Evolutionary conservation across 176 grass and related monocot species (phyloP).

Genomic region (Paspalum notatum): DNA sequence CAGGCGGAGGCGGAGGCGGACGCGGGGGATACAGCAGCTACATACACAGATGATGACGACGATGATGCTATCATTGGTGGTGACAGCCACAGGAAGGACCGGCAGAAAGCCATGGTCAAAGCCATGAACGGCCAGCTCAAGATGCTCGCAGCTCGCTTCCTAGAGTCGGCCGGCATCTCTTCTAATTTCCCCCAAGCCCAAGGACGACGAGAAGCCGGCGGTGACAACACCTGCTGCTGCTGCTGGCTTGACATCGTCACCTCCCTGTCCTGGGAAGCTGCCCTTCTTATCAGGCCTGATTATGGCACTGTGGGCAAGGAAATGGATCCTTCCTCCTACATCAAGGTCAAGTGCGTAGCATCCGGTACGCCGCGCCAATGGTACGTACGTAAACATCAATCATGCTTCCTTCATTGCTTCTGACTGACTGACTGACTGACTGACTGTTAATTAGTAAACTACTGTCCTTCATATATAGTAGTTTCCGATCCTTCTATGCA

Average conservation of each 20-base stretch:
- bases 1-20: no score
- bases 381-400: slow-evolving; percentile 27
- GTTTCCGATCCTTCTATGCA: no score
- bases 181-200: no score
- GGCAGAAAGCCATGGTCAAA: slow-evolving; percentile 53
- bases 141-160: slow-evolving; percentile 67
- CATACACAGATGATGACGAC: no score
- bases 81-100: no score
- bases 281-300: slow-evolving; percentile 64
- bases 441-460: no score
- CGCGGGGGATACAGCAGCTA: no score
- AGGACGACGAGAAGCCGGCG: no score
- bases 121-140: slow-evolving; percentile 68
- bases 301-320: slow-evolving; percentile 55
- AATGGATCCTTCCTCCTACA: slow-evolving; percentile 69
- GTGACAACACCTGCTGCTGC: neutral
- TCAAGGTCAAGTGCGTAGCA: slow-evolving; percentile 77
- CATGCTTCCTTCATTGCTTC: no score
- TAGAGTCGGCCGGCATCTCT: slow-evolving; percentile 46
- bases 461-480: no score
- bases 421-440: no score
- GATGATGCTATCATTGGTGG: slow-evolving; percentile 18
- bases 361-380: slow-evolving; percentile 48
- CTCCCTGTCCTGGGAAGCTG: slow-evolving; percentile 74
- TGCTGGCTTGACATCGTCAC: slow-evolving; percentile 62